Percentiles rank a stretch among this genome's conserved stretches.
phyloP scores from a whole-genome alignment of 2,329 filamentous ascomycete species.

The Hypoxylon sp. region DNA sequence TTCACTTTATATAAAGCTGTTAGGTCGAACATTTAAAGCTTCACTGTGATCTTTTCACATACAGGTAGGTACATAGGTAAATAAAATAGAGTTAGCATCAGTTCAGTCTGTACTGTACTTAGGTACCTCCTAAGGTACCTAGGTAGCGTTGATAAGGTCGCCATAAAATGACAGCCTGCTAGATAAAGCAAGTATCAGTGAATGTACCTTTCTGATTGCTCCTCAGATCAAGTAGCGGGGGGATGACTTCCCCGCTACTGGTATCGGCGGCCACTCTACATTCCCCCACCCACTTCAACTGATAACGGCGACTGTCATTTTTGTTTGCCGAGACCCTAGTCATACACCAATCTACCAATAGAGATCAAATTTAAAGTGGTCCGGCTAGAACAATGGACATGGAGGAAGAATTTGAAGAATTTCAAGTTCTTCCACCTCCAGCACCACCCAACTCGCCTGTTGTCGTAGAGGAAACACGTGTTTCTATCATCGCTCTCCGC shows the following conservation, averaged over 20 bases:
- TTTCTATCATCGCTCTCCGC: neutral
- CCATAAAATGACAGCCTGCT: neutral
- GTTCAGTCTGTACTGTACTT: too few relatives aligned
- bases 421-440: neutral
- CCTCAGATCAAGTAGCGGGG: neutral
- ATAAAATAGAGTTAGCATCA: too few relatives aligned
- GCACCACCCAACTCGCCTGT: constrained; percentile 24
- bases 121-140: too few relatives aligned
- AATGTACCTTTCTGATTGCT: neutral
- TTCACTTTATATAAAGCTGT: neutral
- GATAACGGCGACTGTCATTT: constrained; percentile 2
- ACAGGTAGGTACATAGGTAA: too few relatives aligned
- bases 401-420: constrained; percentile 19
- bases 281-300: neutral
- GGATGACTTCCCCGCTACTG: neutral
- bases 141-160: neutral
- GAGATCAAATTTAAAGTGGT: neutral
- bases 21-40: too few relatives aligned
- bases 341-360: neutral
- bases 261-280: neutral
- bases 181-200: neutral
- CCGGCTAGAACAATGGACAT: constrained; percentile 7
- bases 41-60: too few relatives aligned
- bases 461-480: neutral
- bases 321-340: constrained; percentile 1